Evolutionary conservation across 495 filamentous ascomycete genomes (phyloP).

Genomic region (Extremus antarcticus): DNA sequence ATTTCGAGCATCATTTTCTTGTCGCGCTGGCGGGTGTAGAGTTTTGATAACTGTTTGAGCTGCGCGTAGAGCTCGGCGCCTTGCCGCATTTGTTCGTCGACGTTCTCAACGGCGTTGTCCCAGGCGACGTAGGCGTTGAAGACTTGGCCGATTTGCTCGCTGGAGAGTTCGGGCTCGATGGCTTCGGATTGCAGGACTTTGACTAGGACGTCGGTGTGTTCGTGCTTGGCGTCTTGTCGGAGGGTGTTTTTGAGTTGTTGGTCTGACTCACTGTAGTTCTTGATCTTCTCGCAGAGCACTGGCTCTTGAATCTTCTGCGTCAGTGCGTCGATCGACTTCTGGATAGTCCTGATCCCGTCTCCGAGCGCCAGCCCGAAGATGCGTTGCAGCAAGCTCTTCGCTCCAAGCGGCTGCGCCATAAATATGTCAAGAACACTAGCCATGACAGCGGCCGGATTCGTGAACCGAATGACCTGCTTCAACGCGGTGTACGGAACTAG

Average conservation of each 20-base stretch:
- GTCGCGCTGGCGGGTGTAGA: constrained; percentile 83
- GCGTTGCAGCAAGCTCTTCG: constrained; percentile 79
- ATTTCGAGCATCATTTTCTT: constrained; percentile 95
- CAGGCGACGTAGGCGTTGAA: constrained; percentile 97
- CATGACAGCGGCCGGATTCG: constrained; percentile 96
- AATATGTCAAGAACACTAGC: constrained; percentile 84
- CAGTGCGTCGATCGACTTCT: constrained; percentile 73
- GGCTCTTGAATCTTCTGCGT: constrained; percentile 62
- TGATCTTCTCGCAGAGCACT: constrained; percentile 71
- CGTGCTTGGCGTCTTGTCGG: constrained; percentile 54
- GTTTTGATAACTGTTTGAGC: constrained; percentile 87
- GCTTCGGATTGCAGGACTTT: constrained; percentile 66
- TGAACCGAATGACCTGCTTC: constrained; percentile 93
- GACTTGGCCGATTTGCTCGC: constrained; percentile 66
- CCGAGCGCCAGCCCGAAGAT: constrained; percentile 86
- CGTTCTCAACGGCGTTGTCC: constrained; percentile 85
- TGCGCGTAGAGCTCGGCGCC: constrained; percentile 86
- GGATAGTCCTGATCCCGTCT: constrained; percentile 75
- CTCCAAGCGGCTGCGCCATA: constrained; percentile 84
- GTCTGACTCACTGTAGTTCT: constrained; percentile 60
- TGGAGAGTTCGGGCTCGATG: constrained; percentile 53
- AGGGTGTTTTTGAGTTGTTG: constrained; percentile 64
- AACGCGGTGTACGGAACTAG: constrained; percentile 83
- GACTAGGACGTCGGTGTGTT: constrained; percentile 73
- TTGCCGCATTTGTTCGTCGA: constrained; percentile 72